These are phyloP conservation scores for Rhodotorula taiwanensis DNA, from an alignment of 768 basidiomycete species.

Conservation along the genomic window DNA sequence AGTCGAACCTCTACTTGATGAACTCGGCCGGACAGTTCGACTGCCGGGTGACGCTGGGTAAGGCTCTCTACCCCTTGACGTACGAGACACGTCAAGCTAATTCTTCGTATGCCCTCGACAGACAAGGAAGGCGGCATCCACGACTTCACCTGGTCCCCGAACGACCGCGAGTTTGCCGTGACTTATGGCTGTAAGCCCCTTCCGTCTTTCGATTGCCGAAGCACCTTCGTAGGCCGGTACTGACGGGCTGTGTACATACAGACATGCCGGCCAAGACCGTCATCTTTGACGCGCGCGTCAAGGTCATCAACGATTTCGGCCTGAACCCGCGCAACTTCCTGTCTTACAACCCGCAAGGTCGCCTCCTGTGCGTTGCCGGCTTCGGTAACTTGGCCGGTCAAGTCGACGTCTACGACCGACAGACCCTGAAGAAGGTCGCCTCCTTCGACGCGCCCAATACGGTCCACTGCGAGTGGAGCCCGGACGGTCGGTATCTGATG, in stretches of 20 bases:
- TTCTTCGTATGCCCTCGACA: no score
- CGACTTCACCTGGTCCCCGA: constrained; percentile 88
- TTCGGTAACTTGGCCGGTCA: constrained; percentile 96
- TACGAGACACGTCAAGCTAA: neutral
- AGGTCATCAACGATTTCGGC: constrained; percentile 83
- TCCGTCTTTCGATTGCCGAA: constrained; percentile 1
- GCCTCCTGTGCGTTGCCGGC: constrained; percentile 78
- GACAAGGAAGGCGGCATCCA: constrained; percentile 98
- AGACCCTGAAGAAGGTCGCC: constrained; percentile 69
- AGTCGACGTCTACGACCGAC: constrained; percentile 84
- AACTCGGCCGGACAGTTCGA: constrained; percentile 90
- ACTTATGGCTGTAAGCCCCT: constrained; percentile 82
- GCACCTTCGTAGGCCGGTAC: no score
- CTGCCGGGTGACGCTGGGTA: constrained; percentile 61
- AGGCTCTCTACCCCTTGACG: constrained; percentile 6
- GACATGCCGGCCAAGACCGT: constrained; percentile 93
- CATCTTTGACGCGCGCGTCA: constrained; percentile 84
- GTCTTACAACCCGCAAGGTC: constrained; percentile 87
- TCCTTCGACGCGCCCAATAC: constrained; percentile 85
- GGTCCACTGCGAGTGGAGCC: constrained; percentile 89
- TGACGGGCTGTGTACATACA: constrained; percentile 42
- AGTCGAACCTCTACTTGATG: constrained; percentile 88
- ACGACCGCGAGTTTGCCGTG: constrained; percentile 83
- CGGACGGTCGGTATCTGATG: constrained; percentile 83
- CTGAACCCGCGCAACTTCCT: constrained; percentile 83